Conservation (phyloP, 140 eudicot species). For the Senecio squalidus region DNA sequence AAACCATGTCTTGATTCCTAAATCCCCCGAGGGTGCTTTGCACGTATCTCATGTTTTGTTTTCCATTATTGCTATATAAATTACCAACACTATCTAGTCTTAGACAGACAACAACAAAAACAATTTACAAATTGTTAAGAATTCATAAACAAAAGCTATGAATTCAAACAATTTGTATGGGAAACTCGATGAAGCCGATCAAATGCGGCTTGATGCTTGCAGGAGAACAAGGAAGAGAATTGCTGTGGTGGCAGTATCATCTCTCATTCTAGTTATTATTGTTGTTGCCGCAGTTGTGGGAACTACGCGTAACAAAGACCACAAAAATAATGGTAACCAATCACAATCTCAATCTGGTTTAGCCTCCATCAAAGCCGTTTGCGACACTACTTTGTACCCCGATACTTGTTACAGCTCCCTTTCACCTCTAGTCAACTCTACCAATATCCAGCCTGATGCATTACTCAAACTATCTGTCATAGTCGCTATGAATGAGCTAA, state of each 20-base stretch:
- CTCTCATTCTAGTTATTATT: conserved; percentile 41
- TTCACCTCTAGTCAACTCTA: conserved; percentile 30
- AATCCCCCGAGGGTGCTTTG: conserved; percentile 31
- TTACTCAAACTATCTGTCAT: conserved; percentile 37
- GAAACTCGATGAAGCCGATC: conserved; percentile 50
- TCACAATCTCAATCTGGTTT: conserved; percentile 15
- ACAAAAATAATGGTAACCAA: background rate
- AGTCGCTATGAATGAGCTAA: conserved; percentile 52
- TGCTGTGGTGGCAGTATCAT: conserved; percentile 34
- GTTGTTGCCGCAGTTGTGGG: conserved; percentile 60
- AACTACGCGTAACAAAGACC: conserved; percentile 26
- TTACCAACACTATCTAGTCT: conserved; percentile 4
- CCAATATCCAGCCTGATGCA: conserved; percentile 30
- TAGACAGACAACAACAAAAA: background rate
- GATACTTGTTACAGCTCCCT: conserved; percentile 47
- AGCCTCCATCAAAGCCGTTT: conserved; percentile 46
- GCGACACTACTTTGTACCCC: conserved; percentile 50
- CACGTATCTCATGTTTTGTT: conserved; percentile 30
- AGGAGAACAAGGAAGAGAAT: conserved; percentile 45
- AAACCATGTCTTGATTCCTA: conserved; percentile 10
- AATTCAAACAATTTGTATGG: conserved; percentile 53
- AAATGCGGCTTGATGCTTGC: conserved; percentile 40
- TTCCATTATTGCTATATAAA: conserved; percentile 8
- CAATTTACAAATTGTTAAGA: background rate
- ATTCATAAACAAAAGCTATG: conserved; percentile 18